Percentiles rank a stretch among this genome's conserved stretches.
Evolutionary conservation across 805 yeast species (phyloP).

Genomic region (Jamesozyma spencerorum): DNA sequence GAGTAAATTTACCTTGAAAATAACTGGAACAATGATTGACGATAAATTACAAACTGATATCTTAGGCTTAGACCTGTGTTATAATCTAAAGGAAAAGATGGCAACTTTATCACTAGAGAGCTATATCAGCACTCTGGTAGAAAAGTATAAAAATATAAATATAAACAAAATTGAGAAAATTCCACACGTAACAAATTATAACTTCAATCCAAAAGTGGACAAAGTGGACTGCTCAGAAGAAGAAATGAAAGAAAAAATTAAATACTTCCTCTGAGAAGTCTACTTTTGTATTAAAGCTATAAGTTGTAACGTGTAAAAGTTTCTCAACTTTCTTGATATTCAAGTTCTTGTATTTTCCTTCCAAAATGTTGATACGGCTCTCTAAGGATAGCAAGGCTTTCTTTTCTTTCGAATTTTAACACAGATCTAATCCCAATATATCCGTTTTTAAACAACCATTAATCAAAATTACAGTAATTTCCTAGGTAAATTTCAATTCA

Average conservation of each 20-base stretch:
- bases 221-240: neutral
- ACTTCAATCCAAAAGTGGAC: neutral
- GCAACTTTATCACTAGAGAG: neutral
- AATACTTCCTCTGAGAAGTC: neutral
- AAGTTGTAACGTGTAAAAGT: neutral
- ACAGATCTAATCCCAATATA: slow-evolving; percentile 6
- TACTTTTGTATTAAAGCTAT: neutral
- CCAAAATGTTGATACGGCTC: neutral
- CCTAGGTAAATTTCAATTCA: slow-evolving; percentile 2
- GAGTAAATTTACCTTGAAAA: slow-evolving; percentile 4
- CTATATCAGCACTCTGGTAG: neutral
- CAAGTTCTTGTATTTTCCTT: neutral
- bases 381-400: neutral
- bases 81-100: neutral
- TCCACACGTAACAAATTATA: neutral
- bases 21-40: slow-evolving; percentile 6
- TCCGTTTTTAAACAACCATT: slow-evolving; percentile 4
- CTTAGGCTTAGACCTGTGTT: slow-evolving; percentile 6
- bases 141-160: neutral
- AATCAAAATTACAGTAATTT: slow-evolving; percentile 6
- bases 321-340: neutral
- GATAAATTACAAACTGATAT: slow-evolving; percentile 4
- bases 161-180: neutral
- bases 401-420: neutral
- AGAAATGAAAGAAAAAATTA: neutral